phyloP scores from a whole-genome alignment of 2,329 filamentous ascomycete genomes.

The Teratosphaeria pseudoeucalypti region DNA sequence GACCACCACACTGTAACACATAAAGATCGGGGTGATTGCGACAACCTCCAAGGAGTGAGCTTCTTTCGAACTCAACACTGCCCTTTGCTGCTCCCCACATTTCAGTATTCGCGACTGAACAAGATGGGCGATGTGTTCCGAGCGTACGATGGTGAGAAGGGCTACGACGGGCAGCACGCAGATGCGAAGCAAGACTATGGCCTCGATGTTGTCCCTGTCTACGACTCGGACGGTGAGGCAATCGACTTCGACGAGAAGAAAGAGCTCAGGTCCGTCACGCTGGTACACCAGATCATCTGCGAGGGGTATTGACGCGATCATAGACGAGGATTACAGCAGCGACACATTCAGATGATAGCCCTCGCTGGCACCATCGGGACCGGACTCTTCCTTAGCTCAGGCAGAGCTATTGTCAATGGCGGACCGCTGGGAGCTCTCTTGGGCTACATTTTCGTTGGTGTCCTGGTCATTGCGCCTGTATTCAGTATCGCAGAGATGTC shows the following conservation, averaged over 20 bases:
- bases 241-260: conserved; percentile 13
- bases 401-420: conserved; percentile 18
- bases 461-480: conserved; percentile 24
- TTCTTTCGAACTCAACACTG: not conserved
- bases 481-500: conserved; percentile 29
- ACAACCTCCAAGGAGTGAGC: not conserved
- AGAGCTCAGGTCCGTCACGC: conserved; percentile 8
- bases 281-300: not conserved
- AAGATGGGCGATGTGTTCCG: not conserved
- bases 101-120: not conserved
- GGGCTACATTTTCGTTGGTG: conserved; percentile 30
- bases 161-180: not conserved
- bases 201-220: conserved; percentile 6
- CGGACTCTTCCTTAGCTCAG: conserved; percentile 29
- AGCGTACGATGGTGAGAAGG: not conserved
- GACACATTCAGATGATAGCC: conserved; percentile 28
- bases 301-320: not conserved
- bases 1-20: not conserved
- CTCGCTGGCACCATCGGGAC: conserved; percentile 23
- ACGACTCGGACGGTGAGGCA: conserved; percentile 8
- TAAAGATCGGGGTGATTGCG: not conserved
- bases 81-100: not conserved
- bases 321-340: conserved; percentile 28
- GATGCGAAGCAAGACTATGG: conserved; percentile 1
- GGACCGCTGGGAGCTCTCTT: conserved; percentile 19